Percentiles rank a stretch among this genome's conserved stretches.
These are phyloP conservation scores for Picea abies DNA, from an alignment of 83 land plant species.

Conservation along the genomic window DNA sequence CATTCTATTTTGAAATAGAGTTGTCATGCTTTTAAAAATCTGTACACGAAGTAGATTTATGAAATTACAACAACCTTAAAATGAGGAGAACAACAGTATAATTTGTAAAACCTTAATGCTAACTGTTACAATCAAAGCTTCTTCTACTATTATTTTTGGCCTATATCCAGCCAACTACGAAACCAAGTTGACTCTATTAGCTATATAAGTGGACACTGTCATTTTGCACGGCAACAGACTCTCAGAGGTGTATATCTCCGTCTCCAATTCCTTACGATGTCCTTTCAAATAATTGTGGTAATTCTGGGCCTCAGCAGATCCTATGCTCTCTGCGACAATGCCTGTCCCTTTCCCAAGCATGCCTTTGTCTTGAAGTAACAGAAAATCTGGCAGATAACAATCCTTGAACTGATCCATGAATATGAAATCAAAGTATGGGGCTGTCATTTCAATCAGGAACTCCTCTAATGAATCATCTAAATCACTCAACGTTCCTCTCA, in stretches of 20 bases:
- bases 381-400: constrained; percentile 16
- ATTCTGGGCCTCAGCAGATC: constrained; percentile 13
- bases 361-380: neutral
- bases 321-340: constrained; percentile 22
- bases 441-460: neutral
- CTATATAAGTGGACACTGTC: constrained; percentile 22
- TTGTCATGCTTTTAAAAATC: too few species aligned
- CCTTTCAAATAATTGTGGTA: constrained; percentile 18
- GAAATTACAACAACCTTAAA: too few species aligned
- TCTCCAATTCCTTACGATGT: constrained; percentile 22
- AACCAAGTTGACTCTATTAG: neutral
- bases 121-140: too few species aligned
- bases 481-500: constrained; percentile 16
- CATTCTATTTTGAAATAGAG: too few species aligned
- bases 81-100: too few species aligned
- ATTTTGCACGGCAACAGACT: constrained; percentile 21
- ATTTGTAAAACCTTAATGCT: too few species aligned
- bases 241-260: constrained; percentile 9
- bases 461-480: constrained; percentile 12
- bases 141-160: too few species aligned
- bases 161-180: too few species aligned
- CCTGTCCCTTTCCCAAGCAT: constrained; percentile 22
- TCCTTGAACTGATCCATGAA: constrained; percentile 21
- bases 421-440: constrained; percentile 20
- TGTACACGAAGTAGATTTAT: too few species aligned